Evolutionary conservation across 1,139 yeast species (phyloP).

Genomic region (Oligophagozyma castellii): DNA sequence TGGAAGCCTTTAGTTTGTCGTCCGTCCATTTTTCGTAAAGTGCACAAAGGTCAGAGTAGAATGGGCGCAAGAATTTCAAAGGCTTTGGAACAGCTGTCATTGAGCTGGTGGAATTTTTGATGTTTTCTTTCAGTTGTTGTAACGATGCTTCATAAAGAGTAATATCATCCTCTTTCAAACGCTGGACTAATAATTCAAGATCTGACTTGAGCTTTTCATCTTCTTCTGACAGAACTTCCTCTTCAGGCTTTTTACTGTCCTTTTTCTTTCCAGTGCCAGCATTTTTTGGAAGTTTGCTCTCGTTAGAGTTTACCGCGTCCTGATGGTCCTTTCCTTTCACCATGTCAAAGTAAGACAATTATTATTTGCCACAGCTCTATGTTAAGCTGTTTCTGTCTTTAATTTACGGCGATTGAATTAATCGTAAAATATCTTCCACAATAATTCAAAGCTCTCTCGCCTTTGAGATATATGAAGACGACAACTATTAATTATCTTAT

Average conservation of each 20-base stretch:
- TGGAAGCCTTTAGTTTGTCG: slow-evolving; percentile 28
- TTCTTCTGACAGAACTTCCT: slow-evolving; percentile 87
- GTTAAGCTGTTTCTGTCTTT: too few species aligned
- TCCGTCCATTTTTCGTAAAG: slow-evolving; percentile 58
- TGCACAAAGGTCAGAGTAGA: slow-evolving; percentile 51
- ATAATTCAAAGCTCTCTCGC: too few species aligned
- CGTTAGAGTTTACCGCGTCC: too few species aligned
- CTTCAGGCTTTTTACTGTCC: slow-evolving; percentile 26
- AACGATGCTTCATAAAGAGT: slow-evolving; percentile 46
- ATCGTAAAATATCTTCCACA: too few species aligned
- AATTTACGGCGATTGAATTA: too few species aligned
- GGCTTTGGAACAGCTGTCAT: slow-evolving; percentile 99
- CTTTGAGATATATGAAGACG: too few species aligned
- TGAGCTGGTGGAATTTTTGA: slow-evolving; percentile 88
- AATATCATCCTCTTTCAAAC: slow-evolving; percentile 40
- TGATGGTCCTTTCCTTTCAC: too few species aligned
- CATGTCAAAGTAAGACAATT: too few species aligned
- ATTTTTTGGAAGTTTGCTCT: not conserved
- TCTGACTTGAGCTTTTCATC: slow-evolving; percentile 82
- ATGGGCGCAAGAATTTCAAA: slow-evolving; percentile 84
- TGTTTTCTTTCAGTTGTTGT: slow-evolving; percentile 55
- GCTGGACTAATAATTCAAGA: slow-evolving; percentile 75
- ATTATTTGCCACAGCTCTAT: too few species aligned
- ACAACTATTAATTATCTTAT: too few species aligned
- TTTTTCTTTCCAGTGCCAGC: slow-evolving; percentile 4